A percentile compares a stretch with the other conserved stretches of the same genome.
These are phyloP conservation scores for Pyrus hybrid DNA, from an alignment of 331 rosid genomes.

Conservation along the genomic window DNA sequence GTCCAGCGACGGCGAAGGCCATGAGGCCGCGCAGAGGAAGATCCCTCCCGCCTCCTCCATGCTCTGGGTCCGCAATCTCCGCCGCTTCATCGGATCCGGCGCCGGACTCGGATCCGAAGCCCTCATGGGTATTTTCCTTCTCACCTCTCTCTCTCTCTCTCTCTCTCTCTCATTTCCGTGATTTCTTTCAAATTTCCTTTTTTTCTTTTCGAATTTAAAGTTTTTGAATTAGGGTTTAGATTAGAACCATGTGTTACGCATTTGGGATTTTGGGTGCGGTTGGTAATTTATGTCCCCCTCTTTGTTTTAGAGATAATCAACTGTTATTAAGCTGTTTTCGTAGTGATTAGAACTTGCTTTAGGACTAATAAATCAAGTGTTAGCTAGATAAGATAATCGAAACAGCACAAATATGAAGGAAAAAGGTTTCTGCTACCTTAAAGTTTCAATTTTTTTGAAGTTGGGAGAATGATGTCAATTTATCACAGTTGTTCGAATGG, in stretches of 20 bases:
- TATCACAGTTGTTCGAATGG: neutral
- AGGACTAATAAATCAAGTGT: neutral
- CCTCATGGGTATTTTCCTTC: constrained; percentile 46
- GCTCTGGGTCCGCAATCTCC: constrained; percentile 93
- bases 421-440: constrained; percentile 43
- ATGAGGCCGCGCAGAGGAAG: constrained; percentile 68
- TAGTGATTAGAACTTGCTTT: neutral
- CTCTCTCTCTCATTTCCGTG: neutral
- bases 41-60: constrained; percentile 90
- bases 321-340: neutral
- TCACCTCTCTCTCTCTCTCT: too few relatives aligned
- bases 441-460: neutral
- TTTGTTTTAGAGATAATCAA: neutral
- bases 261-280: neutral
- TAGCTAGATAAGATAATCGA: neutral
- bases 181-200: neutral
- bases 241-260: neutral
- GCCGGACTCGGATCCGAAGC: constrained; percentile 97
- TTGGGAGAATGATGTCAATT: neutral
- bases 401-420: neutral
- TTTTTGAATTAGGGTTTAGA: neutral
- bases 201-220: neutral
- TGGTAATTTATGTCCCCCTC: too few relatives aligned
- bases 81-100: constrained; percentile 92
- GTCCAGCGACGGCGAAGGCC: constrained; percentile 90